These are phyloP conservation scores for Mucor irregularis DNA, from an alignment of 371 early-diverging fungal species.

Conservation along the genomic window DNA sequence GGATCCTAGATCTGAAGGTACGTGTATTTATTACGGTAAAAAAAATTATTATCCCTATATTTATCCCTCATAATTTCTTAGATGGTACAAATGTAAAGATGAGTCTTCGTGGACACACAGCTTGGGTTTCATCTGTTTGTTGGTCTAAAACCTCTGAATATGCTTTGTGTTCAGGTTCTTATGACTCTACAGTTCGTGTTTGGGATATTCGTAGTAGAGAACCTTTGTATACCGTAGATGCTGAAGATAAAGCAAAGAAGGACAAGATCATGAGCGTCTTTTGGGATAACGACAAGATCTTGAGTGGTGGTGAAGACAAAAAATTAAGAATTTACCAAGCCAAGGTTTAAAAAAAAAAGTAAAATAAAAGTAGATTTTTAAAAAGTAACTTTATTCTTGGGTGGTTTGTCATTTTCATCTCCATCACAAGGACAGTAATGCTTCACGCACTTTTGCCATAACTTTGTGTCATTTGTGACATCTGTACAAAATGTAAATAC, in stretches of 20 bases:
- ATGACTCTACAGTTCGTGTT: slow-evolving; percentile 86
- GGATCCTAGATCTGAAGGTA: slow-evolving; percentile 84
- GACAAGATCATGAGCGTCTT: slow-evolving; percentile 80
- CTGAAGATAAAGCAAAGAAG: slow-evolving; percentile 39
- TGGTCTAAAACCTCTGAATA: slow-evolving; percentile 82
- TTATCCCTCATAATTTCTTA: slow-evolving; percentile 6
- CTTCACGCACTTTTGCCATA: slow-evolving; percentile 16
- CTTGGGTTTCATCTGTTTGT: slow-evolving; percentile 82
- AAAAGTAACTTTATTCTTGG: slow-evolving; percentile 3
- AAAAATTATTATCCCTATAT: not conserved
- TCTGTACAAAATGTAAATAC: slow-evolving; percentile 20
- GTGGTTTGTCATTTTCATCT: not conserved
- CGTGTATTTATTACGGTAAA: not conserved
- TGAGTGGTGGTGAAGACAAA: slow-evolving; percentile 86
- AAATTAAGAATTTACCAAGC: slow-evolving; percentile 72
- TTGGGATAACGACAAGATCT: slow-evolving; percentile 74
- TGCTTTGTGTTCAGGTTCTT: slow-evolving; percentile 79
- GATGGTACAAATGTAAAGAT: slow-evolving; percentile 79
- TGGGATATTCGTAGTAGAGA: slow-evolving; percentile 91
- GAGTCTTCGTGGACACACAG: slow-evolving; percentile 74
- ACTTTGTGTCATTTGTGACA: slow-evolving; percentile 3
- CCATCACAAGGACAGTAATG: slow-evolving; percentile 18
- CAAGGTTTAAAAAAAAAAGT: slow-evolving; percentile 22
- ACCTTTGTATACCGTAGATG: slow-evolving; percentile 69
- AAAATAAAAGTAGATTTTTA: not conserved